These are phyloP conservation scores for Colletotrichum costaricense DNA, from an alignment of 2,329 filamentous ascomycete species.

Conservation along the genomic window DNA sequence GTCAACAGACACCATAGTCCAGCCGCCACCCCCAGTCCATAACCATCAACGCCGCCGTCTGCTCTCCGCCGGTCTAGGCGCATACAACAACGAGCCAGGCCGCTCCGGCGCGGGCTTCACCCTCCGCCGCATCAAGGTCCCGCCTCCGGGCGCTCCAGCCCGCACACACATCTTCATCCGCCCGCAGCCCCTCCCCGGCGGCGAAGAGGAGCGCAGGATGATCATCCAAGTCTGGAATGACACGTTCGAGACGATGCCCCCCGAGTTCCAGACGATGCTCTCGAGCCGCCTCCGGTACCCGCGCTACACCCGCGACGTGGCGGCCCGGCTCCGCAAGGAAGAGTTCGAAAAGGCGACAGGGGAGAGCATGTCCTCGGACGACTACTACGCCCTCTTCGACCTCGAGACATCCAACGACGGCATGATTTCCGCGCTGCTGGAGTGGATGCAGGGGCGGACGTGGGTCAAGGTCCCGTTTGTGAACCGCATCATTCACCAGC, in stretches of 20 bases:
- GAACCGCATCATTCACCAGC: slow-evolving; percentile 31
- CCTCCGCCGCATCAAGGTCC: not conserved
- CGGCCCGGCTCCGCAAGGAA: slow-evolving; percentile 20
- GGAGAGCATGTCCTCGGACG: slow-evolving; percentile 24
- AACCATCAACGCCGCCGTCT: not conserved
- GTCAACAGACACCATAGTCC: not conserved
- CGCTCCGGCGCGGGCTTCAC: slow-evolving; percentile 18
- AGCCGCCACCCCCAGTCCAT: not conserved
- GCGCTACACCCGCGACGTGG: slow-evolving; percentile 14
- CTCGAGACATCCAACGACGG: slow-evolving; percentile 34
- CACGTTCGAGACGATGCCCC: not conserved
- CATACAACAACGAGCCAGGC: slow-evolving; percentile 2
- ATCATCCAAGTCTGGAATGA: not conserved
- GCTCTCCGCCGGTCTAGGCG: not conserved
- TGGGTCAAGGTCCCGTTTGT: slow-evolving; percentile 26
- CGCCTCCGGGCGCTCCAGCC: not conserved
- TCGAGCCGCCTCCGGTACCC: slow-evolving; percentile 17
- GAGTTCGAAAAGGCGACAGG: slow-evolving; percentile 28
- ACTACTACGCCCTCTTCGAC: slow-evolving; percentile 31
- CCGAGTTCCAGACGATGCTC: not conserved
- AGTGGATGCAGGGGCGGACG: slow-evolving; percentile 31
- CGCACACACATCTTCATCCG: slow-evolving; percentile 17
- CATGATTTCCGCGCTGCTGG: slow-evolving; percentile 24
- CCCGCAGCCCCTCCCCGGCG: slow-evolving; percentile 1
- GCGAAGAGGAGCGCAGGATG: not conserved